A percentile compares a stretch with the other conserved stretches of the same genome.
These are phyloP conservation scores for Lachnellula arida DNA, from an alignment of 2,329 filamentous ascomycete species.

Conservation along the genomic window DNA sequence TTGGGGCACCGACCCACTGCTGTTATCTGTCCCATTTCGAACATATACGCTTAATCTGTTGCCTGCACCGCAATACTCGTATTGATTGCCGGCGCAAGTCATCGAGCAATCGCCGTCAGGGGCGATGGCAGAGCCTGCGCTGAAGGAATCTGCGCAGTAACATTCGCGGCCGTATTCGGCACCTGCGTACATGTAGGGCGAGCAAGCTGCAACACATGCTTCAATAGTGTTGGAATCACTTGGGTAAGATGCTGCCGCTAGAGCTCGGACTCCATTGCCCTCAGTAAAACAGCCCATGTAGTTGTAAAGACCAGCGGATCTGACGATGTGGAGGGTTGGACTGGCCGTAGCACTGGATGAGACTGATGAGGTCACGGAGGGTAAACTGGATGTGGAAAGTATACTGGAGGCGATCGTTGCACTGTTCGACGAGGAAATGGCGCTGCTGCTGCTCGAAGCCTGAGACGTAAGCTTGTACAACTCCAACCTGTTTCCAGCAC, in stretches of 20 bases:
- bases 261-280: constrained; percentile 9
- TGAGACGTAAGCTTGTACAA: constrained; percentile 31
- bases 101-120: constrained; percentile 19
- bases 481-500: constrained; percentile 29
- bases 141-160: constrained; percentile 30
- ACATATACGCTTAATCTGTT: constrained; percentile 26
- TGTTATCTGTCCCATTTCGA: constrained; percentile 9
- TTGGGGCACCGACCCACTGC: not conserved
- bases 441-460: constrained; percentile 5
- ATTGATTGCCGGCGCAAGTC: constrained; percentile 25
- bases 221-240: constrained; percentile 14
- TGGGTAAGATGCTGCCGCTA: constrained; percentile 11
- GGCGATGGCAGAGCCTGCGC: constrained; percentile 9
- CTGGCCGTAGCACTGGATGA: constrained; percentile 3
- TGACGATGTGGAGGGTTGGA: constrained; percentile 18
- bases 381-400: not conserved
- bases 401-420: not conserved
- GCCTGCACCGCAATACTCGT: constrained; percentile 31
- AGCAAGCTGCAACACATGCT: constrained; percentile 16
- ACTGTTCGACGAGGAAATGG: not conserved
- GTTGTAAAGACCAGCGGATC: constrained; percentile 16
- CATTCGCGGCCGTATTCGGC: constrained; percentile 33
- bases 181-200: constrained; percentile 37
- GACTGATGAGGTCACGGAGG: not conserved
- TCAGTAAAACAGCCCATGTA: constrained; percentile 25